Conservation (phyloP, 192 early-diverging fungal genomes). For the Coemansia sp. region DNA sequence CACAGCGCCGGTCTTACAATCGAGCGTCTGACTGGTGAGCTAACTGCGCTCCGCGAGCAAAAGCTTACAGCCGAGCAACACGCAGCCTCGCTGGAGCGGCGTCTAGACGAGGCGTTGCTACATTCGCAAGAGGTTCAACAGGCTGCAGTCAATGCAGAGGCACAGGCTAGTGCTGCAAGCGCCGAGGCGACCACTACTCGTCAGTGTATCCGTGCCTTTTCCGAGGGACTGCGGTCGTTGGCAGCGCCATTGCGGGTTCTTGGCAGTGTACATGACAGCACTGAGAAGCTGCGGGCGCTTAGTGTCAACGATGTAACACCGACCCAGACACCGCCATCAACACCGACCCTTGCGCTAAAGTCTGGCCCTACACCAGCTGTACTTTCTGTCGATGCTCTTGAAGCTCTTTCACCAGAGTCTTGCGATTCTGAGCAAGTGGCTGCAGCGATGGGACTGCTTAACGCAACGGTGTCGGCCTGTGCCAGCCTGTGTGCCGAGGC, state of each 20-base stretch:
- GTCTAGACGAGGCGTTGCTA: constrained; percentile 36
- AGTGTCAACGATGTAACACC: not conserved
- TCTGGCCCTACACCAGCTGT: constrained; percentile 1
- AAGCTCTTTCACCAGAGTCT: not conserved
- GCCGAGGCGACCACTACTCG: constrained; percentile 8
- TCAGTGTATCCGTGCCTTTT: constrained; percentile 23
- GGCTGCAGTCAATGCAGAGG: constrained; percentile 14
- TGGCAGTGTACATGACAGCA: constrained; percentile 13
- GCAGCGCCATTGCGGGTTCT: constrained; percentile 32
- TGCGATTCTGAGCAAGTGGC: constrained; percentile 16
- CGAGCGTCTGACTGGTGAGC: constrained; percentile 47
- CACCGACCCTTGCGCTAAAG: constrained; percentile 24
- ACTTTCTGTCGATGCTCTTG: constrained; percentile 19
- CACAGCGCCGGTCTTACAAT: constrained; percentile 37
- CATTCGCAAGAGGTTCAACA: constrained; percentile 23
- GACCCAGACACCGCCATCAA: constrained; percentile 32
- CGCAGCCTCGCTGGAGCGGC: constrained; percentile 19
- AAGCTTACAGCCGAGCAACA: constrained; percentile 24
- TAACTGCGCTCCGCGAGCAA: constrained; percentile 41
- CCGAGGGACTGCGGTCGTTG: constrained; percentile 14
- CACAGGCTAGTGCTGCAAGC: constrained; percentile 8
- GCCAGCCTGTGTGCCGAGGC: constrained; percentile 24
- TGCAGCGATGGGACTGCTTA: constrained; percentile 30
- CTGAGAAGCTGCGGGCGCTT: constrained; percentile 26
- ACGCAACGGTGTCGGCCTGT: constrained; percentile 20